phyloP scores from a whole-genome alignment of 2,329 filamentous ascomycete genomes.

The Neonectria punicea region DNA sequence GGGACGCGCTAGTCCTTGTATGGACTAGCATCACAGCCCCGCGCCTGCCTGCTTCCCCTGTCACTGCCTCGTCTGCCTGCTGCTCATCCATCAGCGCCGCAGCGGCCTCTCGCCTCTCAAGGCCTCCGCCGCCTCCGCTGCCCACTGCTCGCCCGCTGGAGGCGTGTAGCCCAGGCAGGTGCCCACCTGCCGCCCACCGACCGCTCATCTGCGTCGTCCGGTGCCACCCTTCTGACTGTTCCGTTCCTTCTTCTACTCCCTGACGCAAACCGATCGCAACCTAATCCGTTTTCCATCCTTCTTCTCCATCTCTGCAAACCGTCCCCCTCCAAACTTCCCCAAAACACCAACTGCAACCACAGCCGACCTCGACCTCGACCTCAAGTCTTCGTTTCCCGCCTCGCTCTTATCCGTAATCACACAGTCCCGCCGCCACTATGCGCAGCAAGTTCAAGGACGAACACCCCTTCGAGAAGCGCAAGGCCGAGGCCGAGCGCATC shows the following conservation, averaged over 20 bases:
- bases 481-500: conserved; percentile 99
- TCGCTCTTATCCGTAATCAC: conserved; percentile 27
- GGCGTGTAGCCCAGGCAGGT: conserved; percentile 23
- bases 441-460: conserved; percentile 99
- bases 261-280: conserved; percentile 44
- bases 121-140: conserved; percentile 32
- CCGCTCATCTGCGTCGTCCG: conserved; percentile 40
- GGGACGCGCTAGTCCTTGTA: conserved; percentile 20
- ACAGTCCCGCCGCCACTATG: conserved; percentile 70
- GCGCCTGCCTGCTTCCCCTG: conserved; percentile 37
- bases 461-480: conserved; percentile 99
- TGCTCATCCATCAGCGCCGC: background rate
- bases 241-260: conserved; percentile 43
- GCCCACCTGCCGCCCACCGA: conserved; percentile 34
- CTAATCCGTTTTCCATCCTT: conserved; percentile 41
- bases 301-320: conserved; percentile 32
- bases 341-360: background rate
- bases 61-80: conserved; percentile 39
- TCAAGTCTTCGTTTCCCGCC: conserved; percentile 1
- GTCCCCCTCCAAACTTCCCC: conserved; percentile 8
- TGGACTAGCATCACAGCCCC: conserved; percentile 39
- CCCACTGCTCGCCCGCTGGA: conserved; percentile 9
- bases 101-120: conserved; percentile 1
- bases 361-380: background rate
- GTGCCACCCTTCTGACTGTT: conserved; percentile 40